phyloP scores from a whole-genome alignment of 805 yeast species.

The Spathaspora sp. region DNA sequence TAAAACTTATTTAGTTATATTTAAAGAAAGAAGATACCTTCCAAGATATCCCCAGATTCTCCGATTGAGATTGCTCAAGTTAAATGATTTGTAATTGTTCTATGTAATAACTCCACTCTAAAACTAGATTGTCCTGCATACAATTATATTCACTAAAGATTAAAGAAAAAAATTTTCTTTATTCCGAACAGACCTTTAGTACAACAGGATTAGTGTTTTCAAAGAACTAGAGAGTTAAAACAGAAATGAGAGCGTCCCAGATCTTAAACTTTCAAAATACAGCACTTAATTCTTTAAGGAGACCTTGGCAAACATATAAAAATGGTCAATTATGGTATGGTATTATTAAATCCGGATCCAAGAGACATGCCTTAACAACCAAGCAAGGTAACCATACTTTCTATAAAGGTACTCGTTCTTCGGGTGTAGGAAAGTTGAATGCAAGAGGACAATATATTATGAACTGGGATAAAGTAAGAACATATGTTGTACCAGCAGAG shows the following conservation, averaged over 20 bases:
- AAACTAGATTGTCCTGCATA: not conserved
- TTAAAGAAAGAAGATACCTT: too few relatives aligned
- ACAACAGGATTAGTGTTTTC: constrained; percentile 25
- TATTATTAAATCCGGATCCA: constrained; percentile 69
- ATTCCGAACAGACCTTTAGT: not conserved
- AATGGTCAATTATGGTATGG: constrained; percentile 89
- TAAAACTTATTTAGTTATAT: too few relatives aligned
- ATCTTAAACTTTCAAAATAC: constrained; percentile 46
- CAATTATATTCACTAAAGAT: not conserved
- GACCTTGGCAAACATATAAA: constrained; percentile 86
- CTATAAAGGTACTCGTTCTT: constrained; percentile 95
- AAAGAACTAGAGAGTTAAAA: not conserved
- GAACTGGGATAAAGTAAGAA: constrained; percentile 82
- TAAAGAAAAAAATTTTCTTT: not conserved
- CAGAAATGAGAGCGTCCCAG: constrained; percentile 47
- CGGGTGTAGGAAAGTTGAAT: constrained; percentile 85
- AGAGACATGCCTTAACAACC: constrained; percentile 79
- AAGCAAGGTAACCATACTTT: constrained; percentile 92
- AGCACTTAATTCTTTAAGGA: constrained; percentile 47
- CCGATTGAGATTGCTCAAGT: too few relatives aligned
- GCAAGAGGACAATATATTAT: constrained; percentile 70
- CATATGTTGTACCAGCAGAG: constrained; percentile 76
- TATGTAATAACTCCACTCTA: not conserved
- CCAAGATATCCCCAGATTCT: too few relatives aligned
- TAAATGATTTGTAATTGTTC: too few relatives aligned